Percentiles rank a stretch among this genome's conserved stretches.
phyloP scores from a whole-genome alignment of 768 basidiomycete species.

The Rhodotorula sphaerocarpa region DNA sequence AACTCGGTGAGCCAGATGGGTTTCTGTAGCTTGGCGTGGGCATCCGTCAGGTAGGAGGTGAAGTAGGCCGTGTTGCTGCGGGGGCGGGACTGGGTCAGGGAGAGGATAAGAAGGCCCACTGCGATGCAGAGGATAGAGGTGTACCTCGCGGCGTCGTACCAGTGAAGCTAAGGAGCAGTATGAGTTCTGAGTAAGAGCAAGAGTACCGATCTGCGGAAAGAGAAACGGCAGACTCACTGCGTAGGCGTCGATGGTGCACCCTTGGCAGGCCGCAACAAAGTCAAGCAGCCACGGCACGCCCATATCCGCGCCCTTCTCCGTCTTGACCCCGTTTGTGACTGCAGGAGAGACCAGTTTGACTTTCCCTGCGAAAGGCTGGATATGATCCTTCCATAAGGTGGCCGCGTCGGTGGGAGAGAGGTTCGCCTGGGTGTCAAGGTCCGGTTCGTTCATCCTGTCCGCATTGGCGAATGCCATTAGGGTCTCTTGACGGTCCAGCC shows the following conservation, averaged over 20 bases:
- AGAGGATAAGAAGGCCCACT: background rate
- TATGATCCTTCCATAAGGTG: background rate
- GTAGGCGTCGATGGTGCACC: conserved; percentile 8
- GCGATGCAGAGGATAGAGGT: background rate
- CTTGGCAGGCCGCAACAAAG: conserved; percentile 1
- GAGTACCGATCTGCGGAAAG: no score
- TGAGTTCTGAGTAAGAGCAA: no score
- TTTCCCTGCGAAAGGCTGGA: conserved; percentile 6
- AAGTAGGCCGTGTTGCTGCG: conserved; percentile 22
- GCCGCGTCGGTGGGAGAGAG: conserved; percentile 5
- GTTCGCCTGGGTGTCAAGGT: conserved; percentile 14
- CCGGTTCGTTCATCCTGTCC: conserved; percentile 18
- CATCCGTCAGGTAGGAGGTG: conserved; percentile 6
- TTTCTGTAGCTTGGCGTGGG: conserved; percentile 1
- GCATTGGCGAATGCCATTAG: background rate
- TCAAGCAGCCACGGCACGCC: conserved; percentile 20
- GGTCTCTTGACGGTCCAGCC: no score
- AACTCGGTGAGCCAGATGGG: conserved; percentile 25
- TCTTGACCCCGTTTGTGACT: conserved; percentile 12
- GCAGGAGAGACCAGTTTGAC: conserved; percentile 19
- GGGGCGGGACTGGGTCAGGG: background rate
- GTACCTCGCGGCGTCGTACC: conserved; percentile 15
- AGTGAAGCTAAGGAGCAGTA: conserved; percentile 10
- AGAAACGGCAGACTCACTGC: no score
- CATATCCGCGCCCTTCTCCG: conserved; percentile 8